These are phyloP conservation scores for Tetracentron sinense DNA, from an alignment of 164 flowering plant species.

Conservation along the genomic window DNA sequence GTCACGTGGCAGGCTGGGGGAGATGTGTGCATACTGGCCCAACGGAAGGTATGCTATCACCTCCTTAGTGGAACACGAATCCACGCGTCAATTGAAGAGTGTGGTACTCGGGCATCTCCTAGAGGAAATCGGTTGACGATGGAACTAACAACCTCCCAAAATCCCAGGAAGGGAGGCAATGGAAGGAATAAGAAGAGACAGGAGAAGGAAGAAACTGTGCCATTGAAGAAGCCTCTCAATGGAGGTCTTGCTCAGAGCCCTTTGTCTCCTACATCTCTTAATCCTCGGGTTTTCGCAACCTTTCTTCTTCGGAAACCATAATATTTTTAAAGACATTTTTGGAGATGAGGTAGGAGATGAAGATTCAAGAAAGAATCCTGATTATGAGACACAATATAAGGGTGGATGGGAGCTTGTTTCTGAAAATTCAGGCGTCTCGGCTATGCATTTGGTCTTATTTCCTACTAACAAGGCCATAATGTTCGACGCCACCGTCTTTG, in stretches of 20 bases:
- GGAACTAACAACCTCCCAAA: not conserved
- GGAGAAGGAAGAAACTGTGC: not conserved
- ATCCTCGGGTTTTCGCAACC: slow-evolving; percentile 8
- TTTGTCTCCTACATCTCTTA: slow-evolving; percentile 32
- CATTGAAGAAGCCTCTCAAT: not conserved
- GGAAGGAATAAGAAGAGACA: not conserved
- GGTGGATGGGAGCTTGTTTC: slow-evolving; percentile 54
- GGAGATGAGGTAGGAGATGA: not conserved
- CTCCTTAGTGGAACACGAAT: too few relatives aligned
- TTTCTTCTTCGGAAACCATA: not conserved
- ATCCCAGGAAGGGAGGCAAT: not conserved
- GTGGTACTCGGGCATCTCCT: too few relatives aligned
- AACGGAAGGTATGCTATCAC: too few relatives aligned
- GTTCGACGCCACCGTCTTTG: slow-evolving; percentile 57
- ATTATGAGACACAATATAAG: slow-evolving; percentile 8
- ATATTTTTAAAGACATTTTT: not conserved
- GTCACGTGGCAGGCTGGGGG: too few relatives aligned
- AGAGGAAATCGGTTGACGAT: too few relatives aligned
- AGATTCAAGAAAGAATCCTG: not conserved
- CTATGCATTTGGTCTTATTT: slow-evolving; percentile 61
- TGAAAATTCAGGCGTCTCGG: slow-evolving; percentile 47
- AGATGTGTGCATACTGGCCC: too few relatives aligned
- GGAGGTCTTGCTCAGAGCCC: slow-evolving; percentile 10
- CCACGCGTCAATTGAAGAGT: too few relatives aligned
- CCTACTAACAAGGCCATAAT: slow-evolving; percentile 50